phyloP scores from a whole-genome alignment of 768 basidiomycete species.

The Chalciporus sphaerocephalus region DNA sequence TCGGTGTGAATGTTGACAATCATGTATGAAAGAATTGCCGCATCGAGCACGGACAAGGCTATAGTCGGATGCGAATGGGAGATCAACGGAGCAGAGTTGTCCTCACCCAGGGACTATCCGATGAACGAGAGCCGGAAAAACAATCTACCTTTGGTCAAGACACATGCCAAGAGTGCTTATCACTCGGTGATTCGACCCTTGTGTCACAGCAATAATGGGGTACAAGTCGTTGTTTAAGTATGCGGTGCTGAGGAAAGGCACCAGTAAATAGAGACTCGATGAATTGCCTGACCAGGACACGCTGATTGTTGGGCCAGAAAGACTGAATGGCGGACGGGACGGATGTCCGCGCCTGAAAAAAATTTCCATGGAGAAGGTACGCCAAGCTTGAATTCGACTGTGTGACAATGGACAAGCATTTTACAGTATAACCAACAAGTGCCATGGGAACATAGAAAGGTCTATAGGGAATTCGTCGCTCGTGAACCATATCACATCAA shows the following conservation, averaged over 20 bases:
- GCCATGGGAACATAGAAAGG: not conserved
- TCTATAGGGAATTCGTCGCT: not conserved
- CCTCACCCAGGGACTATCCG: no score
- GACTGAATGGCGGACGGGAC: not conserved
- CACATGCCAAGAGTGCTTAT: not conserved
- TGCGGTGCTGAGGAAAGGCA: constrained; percentile 9
- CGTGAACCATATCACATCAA: not conserved
- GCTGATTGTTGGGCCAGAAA: not conserved
- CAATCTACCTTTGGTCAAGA: not conserved
- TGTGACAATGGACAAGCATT: not conserved
- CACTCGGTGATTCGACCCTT: not conserved
- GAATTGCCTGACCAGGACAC: not conserved
- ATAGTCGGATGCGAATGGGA: no score
- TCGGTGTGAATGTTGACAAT: no score
- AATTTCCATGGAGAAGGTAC: constrained; percentile 9
- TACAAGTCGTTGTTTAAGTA: not conserved
- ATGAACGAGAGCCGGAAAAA: not conserved
- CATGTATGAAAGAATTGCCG: no score
- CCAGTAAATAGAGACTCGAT: not conserved
- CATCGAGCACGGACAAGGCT: no score
- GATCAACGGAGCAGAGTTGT: no score
- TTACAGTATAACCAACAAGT: constrained; percentile 5
- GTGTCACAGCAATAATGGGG: not conserved
- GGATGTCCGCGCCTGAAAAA: constrained; percentile 1
- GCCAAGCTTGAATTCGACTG: not conserved